phyloP scores from a whole-genome alignment of 108 stramenopile species.

The Discostella stelligeroides region DNA sequence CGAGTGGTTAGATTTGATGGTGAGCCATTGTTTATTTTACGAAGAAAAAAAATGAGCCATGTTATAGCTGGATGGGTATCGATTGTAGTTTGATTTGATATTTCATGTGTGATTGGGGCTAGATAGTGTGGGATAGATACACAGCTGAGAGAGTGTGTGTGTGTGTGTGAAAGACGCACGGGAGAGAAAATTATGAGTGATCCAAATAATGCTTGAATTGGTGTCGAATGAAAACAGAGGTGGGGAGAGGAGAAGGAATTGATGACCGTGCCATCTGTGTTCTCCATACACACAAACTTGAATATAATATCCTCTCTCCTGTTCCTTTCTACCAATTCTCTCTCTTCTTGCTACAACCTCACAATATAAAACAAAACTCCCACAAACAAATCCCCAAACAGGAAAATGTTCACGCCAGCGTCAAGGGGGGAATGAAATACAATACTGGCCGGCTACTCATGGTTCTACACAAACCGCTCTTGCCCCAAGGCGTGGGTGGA shows the following conservation, averaged over 20 bases:
- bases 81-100: neutral
- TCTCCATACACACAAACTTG: too few relatives aligned
- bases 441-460: constrained; percentile 87
- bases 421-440: constrained; percentile 90
- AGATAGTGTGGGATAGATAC: too few relatives aligned
- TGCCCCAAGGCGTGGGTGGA: constrained; percentile 36
- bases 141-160: too few relatives aligned
- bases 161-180: too few relatives aligned
- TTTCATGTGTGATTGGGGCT: neutral
- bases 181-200: too few relatives aligned
- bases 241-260: too few relatives aligned
- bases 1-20: constrained; percentile 84
- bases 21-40: constrained; percentile 5
- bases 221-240: too few relatives aligned
- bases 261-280: too few relatives aligned
- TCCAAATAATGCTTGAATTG: too few relatives aligned
- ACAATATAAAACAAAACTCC: neutral
- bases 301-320: neutral
- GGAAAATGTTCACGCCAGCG: constrained; percentile 76
- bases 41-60: neutral
- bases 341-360: constrained; percentile 7
- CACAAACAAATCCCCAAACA: constrained; percentile 4
- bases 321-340: neutral
- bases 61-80: too few relatives aligned
- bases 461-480: constrained; percentile 77